A percentile compares a stretch with the other conserved stretches of the same genome.
phyloP scores from a whole-genome alignment of 2,329 filamentous ascomycete genomes.

The Lasiodiplodia sp. region DNA sequence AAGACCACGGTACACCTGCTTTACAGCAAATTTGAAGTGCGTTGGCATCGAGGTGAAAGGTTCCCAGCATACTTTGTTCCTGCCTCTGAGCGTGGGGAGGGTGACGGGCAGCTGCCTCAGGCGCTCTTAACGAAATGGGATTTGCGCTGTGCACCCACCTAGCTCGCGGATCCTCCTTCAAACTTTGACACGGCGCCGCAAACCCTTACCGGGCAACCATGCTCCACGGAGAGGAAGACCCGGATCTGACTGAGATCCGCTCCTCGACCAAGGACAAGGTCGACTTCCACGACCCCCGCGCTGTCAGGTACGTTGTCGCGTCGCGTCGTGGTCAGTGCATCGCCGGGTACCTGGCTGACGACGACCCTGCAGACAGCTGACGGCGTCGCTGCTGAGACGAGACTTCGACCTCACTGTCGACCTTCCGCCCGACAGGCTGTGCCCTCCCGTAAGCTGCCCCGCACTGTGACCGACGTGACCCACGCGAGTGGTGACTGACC shows the following conservation, averaged over 20 bases:
- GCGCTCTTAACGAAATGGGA: conserved; percentile 21
- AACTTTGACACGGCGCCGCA: conserved; percentile 26
- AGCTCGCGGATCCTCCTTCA: conserved; percentile 28
- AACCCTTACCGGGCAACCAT: conserved; percentile 20
- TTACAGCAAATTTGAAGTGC: no score
- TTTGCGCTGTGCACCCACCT: conserved; percentile 26
- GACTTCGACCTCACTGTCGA: conserved; percentile 78
- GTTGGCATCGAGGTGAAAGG: neutral
- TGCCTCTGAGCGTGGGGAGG: neutral
- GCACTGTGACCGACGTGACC: conserved; percentile 9
- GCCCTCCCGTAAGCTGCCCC: conserved; percentile 71
- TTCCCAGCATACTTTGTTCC: neutral
- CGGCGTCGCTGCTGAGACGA: conserved; percentile 75
- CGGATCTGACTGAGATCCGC: conserved; percentile 26
- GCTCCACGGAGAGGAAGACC: conserved; percentile 24
- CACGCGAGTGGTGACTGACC: conserved; percentile 13
- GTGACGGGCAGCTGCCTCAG: neutral
- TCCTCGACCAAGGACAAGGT: conserved; percentile 62
- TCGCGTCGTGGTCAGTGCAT: conserved; percentile 12
- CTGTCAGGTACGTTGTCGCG: conserved; percentile 67
- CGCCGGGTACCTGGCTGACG: conserved; percentile 22
- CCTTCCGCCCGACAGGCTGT: conserved; percentile 80
- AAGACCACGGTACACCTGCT: no score
- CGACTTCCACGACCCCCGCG: conserved; percentile 80
- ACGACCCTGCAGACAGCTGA: conserved; percentile 63